These are phyloP conservation scores for Xylaria sp. DNA, from an alignment of 2,329 filamentous ascomycete genomes.

Conservation along the genomic window DNA sequence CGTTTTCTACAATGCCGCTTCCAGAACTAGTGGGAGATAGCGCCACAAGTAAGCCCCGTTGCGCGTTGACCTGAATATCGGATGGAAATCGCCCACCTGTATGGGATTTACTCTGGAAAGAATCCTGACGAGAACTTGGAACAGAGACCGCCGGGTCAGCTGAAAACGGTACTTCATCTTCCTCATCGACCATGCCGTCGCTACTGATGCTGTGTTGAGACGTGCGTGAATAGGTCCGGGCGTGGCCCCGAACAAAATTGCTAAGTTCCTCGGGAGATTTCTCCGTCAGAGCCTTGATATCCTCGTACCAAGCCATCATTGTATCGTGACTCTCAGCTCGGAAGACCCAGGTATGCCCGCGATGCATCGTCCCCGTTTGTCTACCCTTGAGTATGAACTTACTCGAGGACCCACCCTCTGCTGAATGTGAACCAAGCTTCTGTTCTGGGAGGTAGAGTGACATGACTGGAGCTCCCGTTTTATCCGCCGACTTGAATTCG, in stretches of 20 bases:
- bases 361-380: slow-evolving; percentile 92
- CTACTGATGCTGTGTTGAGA: slow-evolving; percentile 73
- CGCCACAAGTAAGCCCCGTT: slow-evolving; percentile 82
- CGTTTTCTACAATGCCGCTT: slow-evolving; percentile 63
- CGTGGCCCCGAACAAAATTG: slow-evolving; percentile 86
- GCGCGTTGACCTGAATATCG: slow-evolving; percentile 83
- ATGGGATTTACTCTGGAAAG: slow-evolving; percentile 75
- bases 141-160: slow-evolving; percentile 62
- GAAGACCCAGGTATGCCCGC: slow-evolving; percentile 79
- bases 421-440: slow-evolving; percentile 92
- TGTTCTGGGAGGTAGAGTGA: slow-evolving; percentile 95
- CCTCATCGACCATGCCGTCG: slow-evolving; percentile 81
- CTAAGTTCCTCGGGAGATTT: slow-evolving; percentile 88
- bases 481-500: slow-evolving; percentile 98
- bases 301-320: slow-evolving; percentile 97
- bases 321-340: slow-evolving; percentile 83
- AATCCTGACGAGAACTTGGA: slow-evolving; percentile 62
- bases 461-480: slow-evolving; percentile 92
- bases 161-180: slow-evolving; percentile 73
- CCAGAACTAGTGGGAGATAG: slow-evolving; percentile 85
- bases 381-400: slow-evolving; percentile 98
- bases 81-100: slow-evolving; percentile 97
- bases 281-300: slow-evolving; percentile 90
- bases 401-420: slow-evolving; percentile 84
- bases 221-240: slow-evolving; percentile 78